Evolutionary conservation across 176 grass and related monocot genomes (phyloP).

Genomic region (Zoysia pacifica): DNA sequence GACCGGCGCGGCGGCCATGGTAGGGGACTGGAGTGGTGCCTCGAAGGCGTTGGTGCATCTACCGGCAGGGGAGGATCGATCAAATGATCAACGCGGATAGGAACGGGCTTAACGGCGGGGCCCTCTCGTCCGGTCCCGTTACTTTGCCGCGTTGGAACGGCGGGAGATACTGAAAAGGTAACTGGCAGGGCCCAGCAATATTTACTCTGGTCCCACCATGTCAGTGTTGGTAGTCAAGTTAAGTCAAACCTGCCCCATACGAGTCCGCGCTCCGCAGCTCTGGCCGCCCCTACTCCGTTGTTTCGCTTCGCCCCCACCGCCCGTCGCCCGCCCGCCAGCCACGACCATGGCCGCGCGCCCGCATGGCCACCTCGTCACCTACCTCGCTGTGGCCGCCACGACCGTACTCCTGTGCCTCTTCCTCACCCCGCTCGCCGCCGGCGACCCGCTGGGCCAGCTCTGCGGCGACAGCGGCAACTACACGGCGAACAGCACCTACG

Average conservation of each 20-base stretch:
- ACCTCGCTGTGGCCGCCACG: background rate
- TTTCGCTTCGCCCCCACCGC: background rate
- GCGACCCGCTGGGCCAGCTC: background rate
- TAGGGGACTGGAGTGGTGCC: too few species aligned
- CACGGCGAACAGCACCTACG: slow-evolving; percentile 26
- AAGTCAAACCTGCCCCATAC: background rate
- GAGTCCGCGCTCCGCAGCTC: background rate
- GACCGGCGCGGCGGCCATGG: too few species aligned
- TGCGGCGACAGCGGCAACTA: background rate
- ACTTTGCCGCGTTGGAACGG: too few species aligned
- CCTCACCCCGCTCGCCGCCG: background rate
- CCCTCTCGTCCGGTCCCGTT: too few species aligned
- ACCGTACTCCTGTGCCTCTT: background rate
- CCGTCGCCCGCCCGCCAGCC: background rate
- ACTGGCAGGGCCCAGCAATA: too few species aligned
- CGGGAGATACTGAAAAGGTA: too few species aligned
- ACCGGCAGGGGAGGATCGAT: too few species aligned
- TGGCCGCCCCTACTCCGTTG: background rate
- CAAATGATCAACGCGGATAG: too few species aligned
- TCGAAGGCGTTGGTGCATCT: too few species aligned
- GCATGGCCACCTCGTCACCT: background rate
- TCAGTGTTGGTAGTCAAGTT: background rate
- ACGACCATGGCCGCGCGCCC: background rate
- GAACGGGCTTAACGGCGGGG: too few species aligned
- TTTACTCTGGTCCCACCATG: too few species aligned